A percentile compares a stretch with the other conserved stretches of the same genome.
These are phyloP conservation scores for Avena sativa DNA, from an alignment of 176 grass and related monocot species.

Conservation along the genomic window DNA sequence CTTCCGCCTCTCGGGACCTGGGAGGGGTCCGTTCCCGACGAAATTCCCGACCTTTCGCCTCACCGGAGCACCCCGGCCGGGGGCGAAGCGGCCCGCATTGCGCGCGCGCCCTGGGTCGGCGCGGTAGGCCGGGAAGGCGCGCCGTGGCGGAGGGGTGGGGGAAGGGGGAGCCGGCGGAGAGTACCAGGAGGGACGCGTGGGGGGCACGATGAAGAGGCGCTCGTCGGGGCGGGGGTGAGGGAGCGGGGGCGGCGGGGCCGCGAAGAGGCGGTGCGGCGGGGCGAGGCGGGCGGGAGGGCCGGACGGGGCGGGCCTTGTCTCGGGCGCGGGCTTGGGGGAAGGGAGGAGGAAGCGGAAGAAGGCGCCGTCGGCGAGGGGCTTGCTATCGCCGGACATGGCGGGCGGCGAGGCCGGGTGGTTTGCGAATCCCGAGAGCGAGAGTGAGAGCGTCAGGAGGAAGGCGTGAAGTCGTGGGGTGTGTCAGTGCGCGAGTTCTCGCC, in stretches of 20 bases:
- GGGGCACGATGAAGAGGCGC: constrained; percentile 48
- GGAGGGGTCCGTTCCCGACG: background rate
- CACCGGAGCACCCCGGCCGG: background rate
- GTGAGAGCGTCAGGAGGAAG: constrained; percentile 14
- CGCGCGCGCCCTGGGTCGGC: background rate
- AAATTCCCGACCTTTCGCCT: background rate
- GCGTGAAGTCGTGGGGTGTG: constrained; percentile 23
- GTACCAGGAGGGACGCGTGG: constrained; percentile 42
- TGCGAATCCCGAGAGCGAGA: background rate
- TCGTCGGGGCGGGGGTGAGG: background rate
- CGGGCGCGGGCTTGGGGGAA: constrained; percentile 11
- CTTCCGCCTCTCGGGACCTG: background rate
- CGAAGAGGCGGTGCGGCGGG: constrained; percentile 56
- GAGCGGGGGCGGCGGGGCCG: constrained; percentile 16
- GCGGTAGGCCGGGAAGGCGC: background rate
- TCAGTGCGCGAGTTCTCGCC: background rate
- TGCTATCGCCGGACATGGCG: constrained; percentile 37
- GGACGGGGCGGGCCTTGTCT: background rate
- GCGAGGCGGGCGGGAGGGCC: background rate
- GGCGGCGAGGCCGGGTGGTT: background rate
- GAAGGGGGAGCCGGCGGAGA: background rate
- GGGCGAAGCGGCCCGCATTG: constrained; percentile 12
- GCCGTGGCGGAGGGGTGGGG: background rate
- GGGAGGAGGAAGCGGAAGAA: constrained; percentile 50
- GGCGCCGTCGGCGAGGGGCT: background rate